phyloP scores from a whole-genome alignment of 495 filamentous ascomycete species.

The Hypoxylon subgilvum region DNA sequence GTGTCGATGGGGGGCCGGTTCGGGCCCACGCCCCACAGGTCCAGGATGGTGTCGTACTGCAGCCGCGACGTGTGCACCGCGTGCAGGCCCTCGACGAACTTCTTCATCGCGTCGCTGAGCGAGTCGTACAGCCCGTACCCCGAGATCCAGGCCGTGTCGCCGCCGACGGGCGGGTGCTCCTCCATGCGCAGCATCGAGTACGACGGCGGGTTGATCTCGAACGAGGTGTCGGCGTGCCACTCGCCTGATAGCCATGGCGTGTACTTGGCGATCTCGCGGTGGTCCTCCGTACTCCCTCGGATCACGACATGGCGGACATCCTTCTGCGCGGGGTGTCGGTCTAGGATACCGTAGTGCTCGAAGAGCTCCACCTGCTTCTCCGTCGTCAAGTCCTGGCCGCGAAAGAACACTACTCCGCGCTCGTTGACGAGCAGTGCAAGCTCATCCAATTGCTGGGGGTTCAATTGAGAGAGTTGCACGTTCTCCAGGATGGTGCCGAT shows the following conservation, averaged over 20 bases:
- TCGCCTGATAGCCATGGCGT: constrained; percentile 47
- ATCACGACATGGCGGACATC: constrained; percentile 43
- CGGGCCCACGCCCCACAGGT: constrained; percentile 56
- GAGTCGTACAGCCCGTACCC: constrained; percentile 60
- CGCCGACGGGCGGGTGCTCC: constrained; percentile 60
- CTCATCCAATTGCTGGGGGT: constrained; percentile 50
- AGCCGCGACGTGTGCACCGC: constrained; percentile 57
- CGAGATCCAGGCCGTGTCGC: constrained; percentile 61
- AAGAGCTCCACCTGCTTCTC: constrained; percentile 58
- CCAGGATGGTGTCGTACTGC: constrained; percentile 54
- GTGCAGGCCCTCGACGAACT: constrained; percentile 56
- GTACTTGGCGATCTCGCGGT: constrained; percentile 38
- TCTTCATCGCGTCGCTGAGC: constrained; percentile 53
- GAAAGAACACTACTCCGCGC: constrained; percentile 58
- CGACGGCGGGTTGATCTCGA: constrained; percentile 59
- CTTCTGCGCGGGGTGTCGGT: constrained; percentile 59
- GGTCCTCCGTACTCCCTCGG: constrained; percentile 38
- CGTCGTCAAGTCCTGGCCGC: constrained; percentile 58
- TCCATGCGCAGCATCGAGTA: constrained; percentile 63
- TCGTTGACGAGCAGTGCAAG: constrained; percentile 54
- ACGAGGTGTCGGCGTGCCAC: constrained; percentile 60
- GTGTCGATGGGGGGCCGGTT: constrained; percentile 59
- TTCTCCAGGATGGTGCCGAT: constrained; percentile 56
- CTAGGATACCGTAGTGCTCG: constrained; percentile 58
- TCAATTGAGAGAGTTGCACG: constrained; percentile 55